These are phyloP conservation scores for Amphirosellinia nigrospora DNA, from an alignment of 495 filamentous ascomycete species.

Conservation along the genomic window DNA sequence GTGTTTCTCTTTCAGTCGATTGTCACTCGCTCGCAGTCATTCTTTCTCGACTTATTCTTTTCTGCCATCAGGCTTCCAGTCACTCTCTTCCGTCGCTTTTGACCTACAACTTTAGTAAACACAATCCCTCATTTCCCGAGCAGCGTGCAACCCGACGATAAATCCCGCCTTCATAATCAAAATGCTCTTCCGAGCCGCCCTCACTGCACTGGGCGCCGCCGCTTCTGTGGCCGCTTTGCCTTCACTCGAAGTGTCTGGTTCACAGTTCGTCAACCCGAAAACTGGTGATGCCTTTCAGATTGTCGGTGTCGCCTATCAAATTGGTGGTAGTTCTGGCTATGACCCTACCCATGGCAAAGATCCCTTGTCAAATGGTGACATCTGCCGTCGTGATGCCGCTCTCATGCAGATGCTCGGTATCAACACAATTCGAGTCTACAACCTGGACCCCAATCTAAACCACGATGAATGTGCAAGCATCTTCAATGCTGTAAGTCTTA, in stretches of 20 bases:
- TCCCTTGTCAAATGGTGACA: conserved; percentile 73
- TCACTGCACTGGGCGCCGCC: conserved; percentile 53
- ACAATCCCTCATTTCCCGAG: conserved; percentile 6
- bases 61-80: conserved; percentile 23
- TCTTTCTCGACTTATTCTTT: conserved; percentile 21
- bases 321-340: conserved; percentile 85
- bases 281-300: conserved; percentile 85
- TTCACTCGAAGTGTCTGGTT: conserved; percentile 73
- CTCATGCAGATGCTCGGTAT: conserved; percentile 84
- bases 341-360: conserved; percentile 64
- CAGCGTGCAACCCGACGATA: neutral
- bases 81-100: conserved; percentile 30
- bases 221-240: conserved; percentile 70
- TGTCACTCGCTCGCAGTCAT: conserved; percentile 22
- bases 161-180: conserved; percentile 10
- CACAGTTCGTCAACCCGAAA: conserved; percentile 81
- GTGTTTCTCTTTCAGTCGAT: conserved; percentile 27
- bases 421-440: conserved; percentile 95
- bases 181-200: conserved; percentile 47
- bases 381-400: conserved; percentile 89
- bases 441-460: conserved; percentile 80
- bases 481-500: conserved; percentile 80
- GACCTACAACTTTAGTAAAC: conserved; percentile 18
- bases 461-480: conserved; percentile 90
- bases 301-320: conserved; percentile 93